Evolutionary conservation across 441 rosid species (phyloP).

Genomic region (Caryocar brasiliense): DNA sequence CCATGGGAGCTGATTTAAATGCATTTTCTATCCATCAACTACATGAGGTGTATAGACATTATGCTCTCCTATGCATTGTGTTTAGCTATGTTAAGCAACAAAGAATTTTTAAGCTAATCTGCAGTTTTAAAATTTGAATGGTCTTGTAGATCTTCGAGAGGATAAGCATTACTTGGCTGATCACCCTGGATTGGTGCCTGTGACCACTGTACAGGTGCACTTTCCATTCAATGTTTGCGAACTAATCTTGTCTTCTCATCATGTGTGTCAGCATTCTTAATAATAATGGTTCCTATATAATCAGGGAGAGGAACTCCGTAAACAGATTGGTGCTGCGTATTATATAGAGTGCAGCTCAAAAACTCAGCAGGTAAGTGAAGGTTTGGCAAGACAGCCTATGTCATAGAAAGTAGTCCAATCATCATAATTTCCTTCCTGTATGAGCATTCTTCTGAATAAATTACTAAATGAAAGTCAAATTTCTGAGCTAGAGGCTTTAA

Average conservation of each 20-base stretch:
- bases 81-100: slow-evolving; percentile 2
- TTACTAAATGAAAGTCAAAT: no score
- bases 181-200: slow-evolving; percentile 92
- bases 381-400: no score
- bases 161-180: slow-evolving; percentile 91
- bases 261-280: slow-evolving; percentile 4
- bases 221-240: slow-evolving; percentile 3
- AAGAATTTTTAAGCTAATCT: slow-evolving; percentile 3
- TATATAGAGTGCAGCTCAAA: slow-evolving; percentile 97
- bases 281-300: slow-evolving; percentile 7
- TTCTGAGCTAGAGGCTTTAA: no score
- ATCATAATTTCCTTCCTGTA: no score
- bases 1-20: no score
- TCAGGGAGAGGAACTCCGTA: slow-evolving; percentile 96
- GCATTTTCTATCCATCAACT: no score
- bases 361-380: slow-evolving; percentile 67
- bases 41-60: neutral
- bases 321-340: slow-evolving; percentile 81
- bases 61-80: neutral
- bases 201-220: slow-evolving; percentile 81
- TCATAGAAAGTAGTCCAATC: no score
- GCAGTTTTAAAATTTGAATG: slow-evolving; percentile 14
- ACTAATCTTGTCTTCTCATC: slow-evolving; percentile 1
- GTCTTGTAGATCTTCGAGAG: slow-evolving; percentile 79
- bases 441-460: no score